phyloP scores from a whole-genome alignment of 331 rosid genomes.

The Rhamnella rubrinervis region DNA sequence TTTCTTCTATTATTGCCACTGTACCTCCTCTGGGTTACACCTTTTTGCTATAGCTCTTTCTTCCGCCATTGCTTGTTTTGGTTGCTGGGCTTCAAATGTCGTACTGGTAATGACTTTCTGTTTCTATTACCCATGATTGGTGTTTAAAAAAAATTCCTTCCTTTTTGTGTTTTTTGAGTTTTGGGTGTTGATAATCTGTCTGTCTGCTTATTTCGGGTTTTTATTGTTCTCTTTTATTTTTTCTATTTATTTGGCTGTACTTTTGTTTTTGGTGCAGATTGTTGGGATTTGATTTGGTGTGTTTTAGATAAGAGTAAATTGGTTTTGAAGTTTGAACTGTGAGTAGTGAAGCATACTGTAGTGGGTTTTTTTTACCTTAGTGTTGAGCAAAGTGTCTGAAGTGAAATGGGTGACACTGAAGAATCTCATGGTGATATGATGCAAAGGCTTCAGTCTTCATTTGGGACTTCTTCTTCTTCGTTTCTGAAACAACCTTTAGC shows the following conservation, averaged over 20 bases:
- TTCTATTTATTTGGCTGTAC: background rate
- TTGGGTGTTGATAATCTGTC: background rate
- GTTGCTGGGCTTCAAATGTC: no score
- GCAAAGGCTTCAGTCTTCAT: constrained; percentile 70
- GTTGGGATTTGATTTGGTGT: constrained; percentile 18
- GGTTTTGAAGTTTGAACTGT: constrained; percentile 10
- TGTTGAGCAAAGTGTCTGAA: background rate
- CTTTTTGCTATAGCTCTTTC: background rate
- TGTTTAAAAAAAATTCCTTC: background rate
- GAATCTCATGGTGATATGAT: constrained; percentile 55
- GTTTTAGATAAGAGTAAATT: constrained; percentile 6
- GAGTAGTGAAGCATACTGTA: background rate
- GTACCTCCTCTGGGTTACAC: background rate
- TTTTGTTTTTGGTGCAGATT: constrained; percentile 24
- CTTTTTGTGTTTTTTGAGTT: no score
- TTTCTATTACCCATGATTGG: background rate
- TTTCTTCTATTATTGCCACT: background rate
- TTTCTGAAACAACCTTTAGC: constrained; percentile 46
- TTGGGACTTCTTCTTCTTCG: constrained; percentile 63
- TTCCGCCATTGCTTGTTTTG: no score
- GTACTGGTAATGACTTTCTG: background rate
- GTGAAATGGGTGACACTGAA: constrained; percentile 74
- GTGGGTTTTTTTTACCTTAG: background rate
- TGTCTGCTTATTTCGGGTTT: background rate
- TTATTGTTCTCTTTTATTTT: background rate